Conservation (phyloP, 116 monocot genomes). For the Posidonia oceanica region DNA sequence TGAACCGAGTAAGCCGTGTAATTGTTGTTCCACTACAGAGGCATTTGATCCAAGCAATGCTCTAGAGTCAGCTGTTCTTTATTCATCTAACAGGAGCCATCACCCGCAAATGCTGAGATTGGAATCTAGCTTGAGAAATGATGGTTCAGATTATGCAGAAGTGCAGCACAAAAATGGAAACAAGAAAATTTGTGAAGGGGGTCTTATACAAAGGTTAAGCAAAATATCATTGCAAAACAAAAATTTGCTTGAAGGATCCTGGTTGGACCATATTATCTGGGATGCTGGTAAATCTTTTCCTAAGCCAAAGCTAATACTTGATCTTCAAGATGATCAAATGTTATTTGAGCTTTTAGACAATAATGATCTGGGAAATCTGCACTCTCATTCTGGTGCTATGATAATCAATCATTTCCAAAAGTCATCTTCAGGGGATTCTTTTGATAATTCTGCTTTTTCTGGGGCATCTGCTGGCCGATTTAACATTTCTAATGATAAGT, state of each 20-base stretch:
- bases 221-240: slow-evolving; percentile 63
- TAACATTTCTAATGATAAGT: slow-evolving; percentile 94
- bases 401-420: slow-evolving; percentile 33
- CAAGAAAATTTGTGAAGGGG: slow-evolving; percentile 10
- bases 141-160: slow-evolving; percentile 13
- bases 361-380: slow-evolving; percentile 40
- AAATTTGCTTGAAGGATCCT: slow-evolving; percentile 78
- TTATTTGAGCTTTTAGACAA: slow-evolving; percentile 75
- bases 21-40: slow-evolving; percentile 15
- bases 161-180: slow-evolving; percentile 9
- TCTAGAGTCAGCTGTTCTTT: neutral
- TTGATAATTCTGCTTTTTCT: slow-evolving; percentile 41
- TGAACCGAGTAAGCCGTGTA: slow-evolving; percentile 11
- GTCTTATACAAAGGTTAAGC: slow-evolving; percentile 24
- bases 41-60: slow-evolving; percentile 19
- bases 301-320: slow-evolving; percentile 86
- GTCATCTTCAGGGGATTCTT: slow-evolving; percentile 18
- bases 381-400: slow-evolving; percentile 70
- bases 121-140: slow-evolving; percentile 16
- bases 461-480: slow-evolving; percentile 38
- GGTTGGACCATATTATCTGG: slow-evolving; percentile 87
- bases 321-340: slow-evolving; percentile 93
- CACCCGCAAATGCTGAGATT: slow-evolving; percentile 29
- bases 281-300: slow-evolving; percentile 43
- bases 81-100: neutral